A percentile compares a stretch with the other conserved stretches of the same genome.
Evolutionary conservation across 2,329 filamentous ascomycete genomes (phyloP).

Genomic region (Paecilomyces dactylethromorphus): DNA sequence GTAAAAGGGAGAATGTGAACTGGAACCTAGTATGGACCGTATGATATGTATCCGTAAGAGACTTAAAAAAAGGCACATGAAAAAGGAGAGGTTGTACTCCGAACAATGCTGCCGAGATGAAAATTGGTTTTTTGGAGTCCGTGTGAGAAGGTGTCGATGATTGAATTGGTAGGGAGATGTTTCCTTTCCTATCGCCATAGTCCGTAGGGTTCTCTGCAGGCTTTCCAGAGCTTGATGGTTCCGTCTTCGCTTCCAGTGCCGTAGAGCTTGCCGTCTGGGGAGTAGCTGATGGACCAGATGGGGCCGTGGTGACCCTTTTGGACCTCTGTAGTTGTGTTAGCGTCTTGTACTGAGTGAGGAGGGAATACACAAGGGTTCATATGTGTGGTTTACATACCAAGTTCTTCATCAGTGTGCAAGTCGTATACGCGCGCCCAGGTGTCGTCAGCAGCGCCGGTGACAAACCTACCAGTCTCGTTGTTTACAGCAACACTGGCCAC

Average conservation of each 20-base stretch:
- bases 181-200: conserved; percentile 49
- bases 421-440: conserved; percentile 96
- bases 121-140: background rate
- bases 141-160: no score
- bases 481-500: conserved; percentile 89
- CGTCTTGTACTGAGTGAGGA: conserved; percentile 2
- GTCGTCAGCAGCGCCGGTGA: conserved; percentile 75
- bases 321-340: conserved; percentile 54
- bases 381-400: conserved; percentile 45
- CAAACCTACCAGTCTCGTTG: conserved; percentile 69
- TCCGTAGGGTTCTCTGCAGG: conserved; percentile 58
- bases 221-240: conserved; percentile 87
- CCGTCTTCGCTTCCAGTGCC: conserved; percentile 95
- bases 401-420: conserved; percentile 73
- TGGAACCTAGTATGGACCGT: background rate
- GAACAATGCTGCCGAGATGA: background rate
- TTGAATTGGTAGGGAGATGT: background rate
- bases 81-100: background rate
- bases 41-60: no score
- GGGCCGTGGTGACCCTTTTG: conserved; percentile 97
- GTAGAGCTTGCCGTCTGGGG: conserved; percentile 91
- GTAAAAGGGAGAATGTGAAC: background rate
- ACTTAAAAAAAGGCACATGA: background rate
- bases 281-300: conserved; percentile 93
- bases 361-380: background rate